Evolutionary conservation across 83 land plant genomes (phyloP).

Genomic region (Isoetes engelmannii): DNA sequence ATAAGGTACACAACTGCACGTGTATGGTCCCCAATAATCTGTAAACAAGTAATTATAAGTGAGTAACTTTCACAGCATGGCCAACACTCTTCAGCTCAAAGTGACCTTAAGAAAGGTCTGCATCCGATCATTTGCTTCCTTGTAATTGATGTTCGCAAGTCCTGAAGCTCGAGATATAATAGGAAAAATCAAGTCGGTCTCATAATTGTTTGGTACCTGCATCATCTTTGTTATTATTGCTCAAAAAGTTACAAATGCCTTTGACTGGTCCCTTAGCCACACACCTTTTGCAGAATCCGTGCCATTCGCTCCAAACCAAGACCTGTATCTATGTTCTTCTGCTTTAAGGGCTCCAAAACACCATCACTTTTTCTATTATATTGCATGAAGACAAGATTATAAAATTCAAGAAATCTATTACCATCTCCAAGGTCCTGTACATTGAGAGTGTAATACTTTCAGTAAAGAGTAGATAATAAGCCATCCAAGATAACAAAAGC

Average conservation of each 20-base stretch:
- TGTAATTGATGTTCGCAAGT: constrained; percentile 63
- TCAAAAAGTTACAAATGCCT: background rate
- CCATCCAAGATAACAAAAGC: background rate
- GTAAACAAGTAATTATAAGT: constrained; percentile 9
- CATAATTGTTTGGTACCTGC: constrained; percentile 97
- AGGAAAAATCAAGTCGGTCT: constrained; percentile 87
- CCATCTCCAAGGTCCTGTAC: constrained; percentile 87
- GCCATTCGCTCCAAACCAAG: constrained; percentile 95
- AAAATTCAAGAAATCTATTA: constrained; percentile 80
- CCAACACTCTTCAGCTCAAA: background rate
- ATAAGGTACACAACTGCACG: constrained; percentile 88
- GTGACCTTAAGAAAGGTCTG: constrained; percentile 62
- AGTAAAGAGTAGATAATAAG: background rate
- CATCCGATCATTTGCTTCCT: constrained; percentile 41
- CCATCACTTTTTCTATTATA: constrained; percentile 87
- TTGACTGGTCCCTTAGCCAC: background rate
- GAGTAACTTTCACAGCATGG: background rate
- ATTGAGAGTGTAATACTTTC: no score
- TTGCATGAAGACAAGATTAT: constrained; percentile 95
- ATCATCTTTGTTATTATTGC: background rate
- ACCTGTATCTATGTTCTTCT: constrained; percentile 90
- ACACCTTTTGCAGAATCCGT: constrained; percentile 84
- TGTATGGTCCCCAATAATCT: constrained; percentile 91
- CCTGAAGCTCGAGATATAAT: constrained; percentile 67
- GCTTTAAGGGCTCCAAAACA: constrained; percentile 62